phyloP scores from a whole-genome alignment of 1,284 basidiomycete species.

The Pseudomicrostroma phylloplanum region DNA sequence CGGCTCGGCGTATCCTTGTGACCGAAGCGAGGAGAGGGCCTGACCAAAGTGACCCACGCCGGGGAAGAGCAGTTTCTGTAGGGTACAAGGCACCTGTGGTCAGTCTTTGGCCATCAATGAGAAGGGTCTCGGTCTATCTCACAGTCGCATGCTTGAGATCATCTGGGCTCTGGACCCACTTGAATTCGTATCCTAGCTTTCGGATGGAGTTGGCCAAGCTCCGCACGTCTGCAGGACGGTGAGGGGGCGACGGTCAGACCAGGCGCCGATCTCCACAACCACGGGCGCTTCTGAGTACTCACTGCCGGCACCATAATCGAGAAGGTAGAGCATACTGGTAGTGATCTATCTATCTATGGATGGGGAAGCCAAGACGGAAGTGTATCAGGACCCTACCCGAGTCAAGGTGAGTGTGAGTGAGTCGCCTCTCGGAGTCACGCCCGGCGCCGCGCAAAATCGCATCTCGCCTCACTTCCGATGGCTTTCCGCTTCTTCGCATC shows the following conservation, averaged over 20 bases:
- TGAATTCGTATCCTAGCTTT: conserved; percentile 78
- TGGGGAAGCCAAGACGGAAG: too few relatives aligned
- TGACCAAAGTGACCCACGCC: conserved; percentile 94
- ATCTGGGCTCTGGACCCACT: conserved; percentile 77
- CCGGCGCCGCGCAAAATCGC: too few relatives aligned
- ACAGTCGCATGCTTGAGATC: conserved; percentile 87
- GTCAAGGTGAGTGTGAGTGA: too few relatives aligned
- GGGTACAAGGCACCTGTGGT: not conserved
- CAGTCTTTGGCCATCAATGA: not conserved
- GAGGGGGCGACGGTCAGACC: not conserved
- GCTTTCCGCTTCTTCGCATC: too few relatives aligned
- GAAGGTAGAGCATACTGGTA: conserved; percentile 42
- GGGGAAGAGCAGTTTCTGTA: conserved; percentile 87
- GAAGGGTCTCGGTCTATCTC: conserved; percentile 52
- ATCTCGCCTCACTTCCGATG: too few relatives aligned
- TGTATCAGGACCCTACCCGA: too few relatives aligned
- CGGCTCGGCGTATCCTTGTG: conserved; percentile 72
- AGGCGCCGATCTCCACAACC: not conserved
- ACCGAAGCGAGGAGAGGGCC: conserved; percentile 70
- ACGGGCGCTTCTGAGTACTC: conserved; percentile 16
- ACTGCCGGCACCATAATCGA: conserved; percentile 50
- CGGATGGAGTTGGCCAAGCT: conserved; percentile 81
- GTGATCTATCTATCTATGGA: too few relatives aligned
- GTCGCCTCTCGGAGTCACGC: too few relatives aligned
- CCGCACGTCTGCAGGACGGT: conserved; percentile 31